A percentile compares a stretch with the other conserved stretches of the same genome.
Evolutionary conservation across 192 early-diverging fungal species (phyloP).

Genomic region (Linnemannia hyalina): DNA sequence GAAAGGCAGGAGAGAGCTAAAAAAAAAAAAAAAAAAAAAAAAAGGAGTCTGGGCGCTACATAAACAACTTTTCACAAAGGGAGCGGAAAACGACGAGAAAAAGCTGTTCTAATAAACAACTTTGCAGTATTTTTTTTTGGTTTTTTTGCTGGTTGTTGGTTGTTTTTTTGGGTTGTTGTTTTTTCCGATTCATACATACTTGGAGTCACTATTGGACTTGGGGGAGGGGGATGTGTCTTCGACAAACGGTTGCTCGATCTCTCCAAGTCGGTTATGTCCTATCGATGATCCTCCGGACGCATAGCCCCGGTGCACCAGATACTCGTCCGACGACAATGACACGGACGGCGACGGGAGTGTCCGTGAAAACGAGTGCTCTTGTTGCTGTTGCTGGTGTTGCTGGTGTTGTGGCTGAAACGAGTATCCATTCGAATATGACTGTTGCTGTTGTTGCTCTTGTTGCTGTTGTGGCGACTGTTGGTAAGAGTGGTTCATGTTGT

Average conservation of each 20-base stretch:
- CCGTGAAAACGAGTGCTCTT: neutral
- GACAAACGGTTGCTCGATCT: constrained; percentile 18
- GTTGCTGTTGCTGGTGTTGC: constrained; percentile 17
- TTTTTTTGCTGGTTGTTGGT: neutral
- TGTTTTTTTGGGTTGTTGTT: neutral
- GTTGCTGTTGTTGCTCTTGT: constrained; percentile 1
- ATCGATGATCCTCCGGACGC: constrained; percentile 4
- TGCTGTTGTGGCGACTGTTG: neutral
- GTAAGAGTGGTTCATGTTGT: constrained; percentile 5
- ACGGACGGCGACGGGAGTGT: constrained; percentile 15
- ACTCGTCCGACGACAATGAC: constrained; percentile 17
- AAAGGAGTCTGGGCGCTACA: neutral
- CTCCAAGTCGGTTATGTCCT: constrained; percentile 9
- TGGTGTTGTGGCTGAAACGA: constrained; percentile 16
- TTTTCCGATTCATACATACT: neutral
- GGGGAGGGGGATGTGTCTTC: constrained; percentile 20
- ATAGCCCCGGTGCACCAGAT: constrained; percentile 9
- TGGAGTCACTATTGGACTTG: constrained; percentile 21
- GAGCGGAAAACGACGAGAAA: too few species aligned
- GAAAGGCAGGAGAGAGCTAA: neutral
- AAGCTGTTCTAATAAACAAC: neutral
- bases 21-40: neutral
- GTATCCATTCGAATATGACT: neutral
- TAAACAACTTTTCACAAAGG: constrained; percentile 5
- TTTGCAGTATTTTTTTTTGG: neutral